phyloP scores from a whole-genome alignment of 2,329 filamentous ascomycete genomes.

The Monilinia polystroma region DNA sequence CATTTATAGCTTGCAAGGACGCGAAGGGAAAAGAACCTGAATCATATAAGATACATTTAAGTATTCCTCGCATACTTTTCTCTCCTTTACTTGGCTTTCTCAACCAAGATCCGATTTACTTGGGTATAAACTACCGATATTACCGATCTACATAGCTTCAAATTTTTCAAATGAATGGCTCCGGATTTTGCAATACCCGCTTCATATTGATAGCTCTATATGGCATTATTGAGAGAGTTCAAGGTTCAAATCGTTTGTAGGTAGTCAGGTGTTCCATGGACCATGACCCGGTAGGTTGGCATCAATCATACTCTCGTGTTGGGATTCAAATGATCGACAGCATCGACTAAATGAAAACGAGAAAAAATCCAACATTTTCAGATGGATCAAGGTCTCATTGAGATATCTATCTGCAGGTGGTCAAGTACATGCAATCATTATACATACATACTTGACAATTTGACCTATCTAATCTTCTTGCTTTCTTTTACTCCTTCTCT shows the following conservation, averaged over 20 bases:
- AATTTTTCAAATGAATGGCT: constrained; percentile 15
- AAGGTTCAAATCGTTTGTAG: not conserved
- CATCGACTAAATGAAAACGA: constrained; percentile 7
- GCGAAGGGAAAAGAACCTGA: not conserved
- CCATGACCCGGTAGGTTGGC: constrained; percentile 7
- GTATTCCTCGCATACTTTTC: not conserved
- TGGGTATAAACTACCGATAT: constrained; percentile 7
- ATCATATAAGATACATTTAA: not conserved
- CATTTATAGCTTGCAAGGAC: not conserved
- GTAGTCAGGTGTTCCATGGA: constrained; percentile 6
- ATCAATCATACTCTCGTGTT: constrained; percentile 10
- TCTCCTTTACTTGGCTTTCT: not conserved
- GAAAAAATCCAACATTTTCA: constrained; percentile 5
- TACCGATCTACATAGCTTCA: constrained; percentile 17
- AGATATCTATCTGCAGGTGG: too few species aligned
- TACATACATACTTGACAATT: constrained; percentile 14
- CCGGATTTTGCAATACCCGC: constrained; percentile 7
- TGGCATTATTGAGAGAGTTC: not conserved
- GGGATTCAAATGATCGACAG: constrained; percentile 20
- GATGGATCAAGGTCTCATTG: constrained; percentile 16
- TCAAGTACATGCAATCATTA: constrained; percentile 14
- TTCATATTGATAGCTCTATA: constrained; percentile 6
- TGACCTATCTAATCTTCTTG: constrained; percentile 4
- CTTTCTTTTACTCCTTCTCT: constrained; percentile 2
- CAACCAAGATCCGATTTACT: not conserved